Base-by-base conservation (phyloP, 495 filamentous ascomycete species). In the Penicillium herquei region DNA sequence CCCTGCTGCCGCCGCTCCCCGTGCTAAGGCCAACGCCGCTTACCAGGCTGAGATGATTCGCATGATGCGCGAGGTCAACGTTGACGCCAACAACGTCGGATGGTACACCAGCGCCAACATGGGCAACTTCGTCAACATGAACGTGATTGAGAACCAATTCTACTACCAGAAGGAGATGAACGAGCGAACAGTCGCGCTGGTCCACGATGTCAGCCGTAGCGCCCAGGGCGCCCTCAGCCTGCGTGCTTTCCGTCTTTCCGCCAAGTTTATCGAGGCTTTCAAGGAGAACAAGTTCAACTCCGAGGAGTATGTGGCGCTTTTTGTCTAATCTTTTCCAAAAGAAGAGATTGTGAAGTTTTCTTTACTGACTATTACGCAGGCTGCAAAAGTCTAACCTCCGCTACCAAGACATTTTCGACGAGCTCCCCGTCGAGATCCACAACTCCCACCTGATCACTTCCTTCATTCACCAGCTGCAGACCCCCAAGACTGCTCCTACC, bases 51-150 rank as follows among this genome's bases (percentile, higher is more conserved):
- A 98, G 75, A 98, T 98, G 94, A 92, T 98, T 70, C 88, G 90
- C 60, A 92, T 91, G 72, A 79, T 98, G 37, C 85, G 92, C 67
- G 95, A 97, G 73, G 95, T 98, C 62, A 98, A 98, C 69, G 89
- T 98, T 52, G 94, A 98, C 71, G 94, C 94, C 57, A 96, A 98
- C 78, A 96, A 91, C 63, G 91, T 95, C 52, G 94, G 94, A 54
- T 98, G 93, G 93, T 98, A 98, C 75, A 96, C 91, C 51, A 97
- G 92, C 74, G 91, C 93, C 55, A 96, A 91, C 75, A 94, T 98
- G 85, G 95, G 94, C 68, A 97, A 97, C 80, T 98, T 98, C 56
- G 83, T 98, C 76, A 96, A 89, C 78, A 72, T 87, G 63, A 91
- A 89, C 78, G 91, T 96, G 67, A 90, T 98, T 77, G 94, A 98